A percentile compares a stretch with the other conserved stretches of the same genome.
phyloP scores from a whole-genome alignment of 116 monocot genomes.

The Posidonia oceanica region DNA sequence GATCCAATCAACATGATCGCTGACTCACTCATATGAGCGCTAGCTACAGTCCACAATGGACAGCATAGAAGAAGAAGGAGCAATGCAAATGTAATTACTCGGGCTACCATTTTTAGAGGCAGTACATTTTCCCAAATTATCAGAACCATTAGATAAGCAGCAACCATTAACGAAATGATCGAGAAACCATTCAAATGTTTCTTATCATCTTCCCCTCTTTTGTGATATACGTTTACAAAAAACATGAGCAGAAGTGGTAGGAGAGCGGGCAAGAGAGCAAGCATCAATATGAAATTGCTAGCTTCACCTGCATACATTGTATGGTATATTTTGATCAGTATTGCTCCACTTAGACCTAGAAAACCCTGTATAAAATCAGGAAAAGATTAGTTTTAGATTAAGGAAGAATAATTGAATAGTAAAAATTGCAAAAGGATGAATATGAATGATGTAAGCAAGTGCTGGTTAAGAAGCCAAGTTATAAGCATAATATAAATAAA shows the following conservation, averaged over 20 bases:
- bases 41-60: conserved; percentile 19
- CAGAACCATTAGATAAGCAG: conserved; percentile 56
- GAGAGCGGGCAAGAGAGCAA: conserved; percentile 41
- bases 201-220: conserved; percentile 26
- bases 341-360: conserved; percentile 83
- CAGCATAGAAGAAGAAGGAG: conserved; percentile 46
- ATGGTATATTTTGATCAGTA: conserved; percentile 51
- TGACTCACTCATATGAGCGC: conserved; percentile 12
- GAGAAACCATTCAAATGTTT: conserved; percentile 48
- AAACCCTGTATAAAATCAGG: conserved; percentile 70
- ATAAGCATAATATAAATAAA: too few species aligned
- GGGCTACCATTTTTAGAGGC: conserved; percentile 12
- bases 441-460: too few species aligned
- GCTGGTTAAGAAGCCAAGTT: too few species aligned
- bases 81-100: conserved; percentile 15
- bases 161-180: conserved; percentile 36
- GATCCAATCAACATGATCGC: background rate
- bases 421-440: too few species aligned
- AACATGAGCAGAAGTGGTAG: conserved; percentile 52
- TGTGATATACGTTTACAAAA: conserved; percentile 28
- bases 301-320: conserved; percentile 31
- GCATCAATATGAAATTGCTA: conserved; percentile 53
- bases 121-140: conserved; percentile 47
- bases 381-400: too few species aligned
- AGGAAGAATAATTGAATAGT: too few species aligned